phyloP scores from a whole-genome alignment of 164 flowering plant genomes.

The Stephania japonica region DNA sequence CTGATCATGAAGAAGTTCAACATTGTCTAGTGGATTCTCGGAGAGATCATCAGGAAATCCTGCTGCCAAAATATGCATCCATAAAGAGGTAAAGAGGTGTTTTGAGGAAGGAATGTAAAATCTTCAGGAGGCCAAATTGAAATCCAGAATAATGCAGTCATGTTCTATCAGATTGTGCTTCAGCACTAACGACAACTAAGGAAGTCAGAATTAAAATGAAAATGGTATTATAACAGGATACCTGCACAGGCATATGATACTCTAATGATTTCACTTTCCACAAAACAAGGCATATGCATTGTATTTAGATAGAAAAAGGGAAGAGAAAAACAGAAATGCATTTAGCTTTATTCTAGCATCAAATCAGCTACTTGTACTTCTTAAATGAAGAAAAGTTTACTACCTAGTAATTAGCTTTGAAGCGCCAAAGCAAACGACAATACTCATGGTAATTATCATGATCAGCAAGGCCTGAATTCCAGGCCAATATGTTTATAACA shows the following conservation, averaged over 20 bases:
- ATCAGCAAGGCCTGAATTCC: constrained; percentile 74
- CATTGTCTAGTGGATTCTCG: constrained; percentile 88
- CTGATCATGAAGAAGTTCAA: constrained; percentile 94
- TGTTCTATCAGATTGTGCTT: background rate
- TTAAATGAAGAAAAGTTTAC: background rate
- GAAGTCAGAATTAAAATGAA: constrained; percentile 4
- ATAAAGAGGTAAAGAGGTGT: constrained; percentile 9
- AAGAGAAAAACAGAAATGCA: background rate
- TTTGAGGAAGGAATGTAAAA: background rate
- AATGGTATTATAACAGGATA: constrained; percentile 14
- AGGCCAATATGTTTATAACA: constrained; percentile 9
- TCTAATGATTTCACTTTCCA: background rate
- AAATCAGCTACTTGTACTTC: background rate
- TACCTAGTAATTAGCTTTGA: constrained; percentile 94
- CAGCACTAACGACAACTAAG: background rate
- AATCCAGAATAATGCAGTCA: background rate
- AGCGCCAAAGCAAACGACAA: constrained; percentile 97
- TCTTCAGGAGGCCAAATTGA: background rate
- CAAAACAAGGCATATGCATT: background rate
- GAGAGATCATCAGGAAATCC: constrained; percentile 75
- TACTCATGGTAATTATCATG: constrained; percentile 99
- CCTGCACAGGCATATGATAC: constrained; percentile 66
- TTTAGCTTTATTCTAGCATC: background rate
- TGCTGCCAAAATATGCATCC: constrained; percentile 32
- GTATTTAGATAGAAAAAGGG: background rate